A percentile compares a stretch with the other conserved stretches of the same genome.
phyloP scores from a whole-genome alignment of 2,329 filamentous ascomycete genomes.

The Apiospora kogelbergensis region DNA sequence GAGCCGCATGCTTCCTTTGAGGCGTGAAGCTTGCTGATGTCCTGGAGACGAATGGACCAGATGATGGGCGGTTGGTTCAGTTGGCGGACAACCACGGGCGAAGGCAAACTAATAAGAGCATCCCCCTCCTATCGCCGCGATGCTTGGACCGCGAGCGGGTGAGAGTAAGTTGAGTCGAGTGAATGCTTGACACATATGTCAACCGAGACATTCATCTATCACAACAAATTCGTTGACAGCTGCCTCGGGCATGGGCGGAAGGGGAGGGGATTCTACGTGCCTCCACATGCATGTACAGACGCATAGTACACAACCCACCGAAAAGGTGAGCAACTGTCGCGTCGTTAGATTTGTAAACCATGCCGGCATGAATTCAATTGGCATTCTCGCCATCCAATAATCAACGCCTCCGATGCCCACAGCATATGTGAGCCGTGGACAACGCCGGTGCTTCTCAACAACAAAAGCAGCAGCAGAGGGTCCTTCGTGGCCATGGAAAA shows the following conservation, averaged over 20 bases:
- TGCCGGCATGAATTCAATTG: neutral
- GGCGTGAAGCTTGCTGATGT: neutral
- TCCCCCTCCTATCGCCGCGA: neutral
- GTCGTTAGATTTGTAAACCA: neutral
- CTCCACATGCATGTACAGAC: neutral
- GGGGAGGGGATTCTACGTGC: neutral
- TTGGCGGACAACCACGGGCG: neutral
- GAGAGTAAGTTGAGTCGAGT: neutral
- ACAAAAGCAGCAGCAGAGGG: neutral
- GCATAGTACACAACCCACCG: neutral
- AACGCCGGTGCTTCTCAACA: neutral
- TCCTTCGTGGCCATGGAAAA: neutral
- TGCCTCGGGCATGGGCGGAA: no score
- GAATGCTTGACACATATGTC: neutral
- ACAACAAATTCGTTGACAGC: neutral
- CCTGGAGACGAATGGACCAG: neutral
- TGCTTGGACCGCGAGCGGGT: neutral
- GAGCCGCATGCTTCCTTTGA: neutral
- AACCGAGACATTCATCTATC: slow-evolving; percentile 6
- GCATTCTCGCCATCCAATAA: neutral
- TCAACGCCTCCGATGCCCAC: neutral
- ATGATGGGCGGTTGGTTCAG: neutral
- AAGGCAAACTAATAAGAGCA: neutral
- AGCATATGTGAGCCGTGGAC: neutral
- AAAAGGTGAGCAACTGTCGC: neutral